Percentiles rank a stretch among this genome's conserved stretches.
phyloP scores from a whole-genome alignment of 305 asterid genomes.

The Fraxinus greggii region DNA sequence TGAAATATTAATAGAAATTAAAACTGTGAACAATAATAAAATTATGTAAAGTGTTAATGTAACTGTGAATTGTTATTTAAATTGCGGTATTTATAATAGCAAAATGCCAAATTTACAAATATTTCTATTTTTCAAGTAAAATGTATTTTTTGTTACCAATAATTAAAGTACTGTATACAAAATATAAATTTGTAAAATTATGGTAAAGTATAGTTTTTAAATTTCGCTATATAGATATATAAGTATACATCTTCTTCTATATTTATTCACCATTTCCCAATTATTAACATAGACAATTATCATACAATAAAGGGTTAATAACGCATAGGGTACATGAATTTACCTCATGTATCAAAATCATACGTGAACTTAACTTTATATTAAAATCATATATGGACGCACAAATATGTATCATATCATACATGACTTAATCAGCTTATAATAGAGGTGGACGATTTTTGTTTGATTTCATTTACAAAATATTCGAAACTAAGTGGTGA shows the following conservation, averaged over 20 bases:
- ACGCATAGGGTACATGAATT: too few species aligned
- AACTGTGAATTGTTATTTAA: too few species aligned
- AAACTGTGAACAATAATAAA: too few species aligned
- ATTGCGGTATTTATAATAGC: background rate
- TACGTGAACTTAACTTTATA: too few species aligned
- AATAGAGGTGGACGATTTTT: background rate
- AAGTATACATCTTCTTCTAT: background rate
- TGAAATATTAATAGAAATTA: too few species aligned
- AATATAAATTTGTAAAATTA: too few species aligned
- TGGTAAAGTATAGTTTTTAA: too few species aligned
- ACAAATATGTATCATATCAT: background rate
- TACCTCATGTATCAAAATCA: background rate
- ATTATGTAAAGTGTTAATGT: too few species aligned
- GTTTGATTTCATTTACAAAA: too few species aligned
- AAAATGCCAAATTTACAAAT: background rate
- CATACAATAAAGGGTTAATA: background rate
- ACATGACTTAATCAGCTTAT: too few species aligned
- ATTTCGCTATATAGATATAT: too few species aligned
- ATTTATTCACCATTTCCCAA: background rate
- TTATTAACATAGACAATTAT: background rate
- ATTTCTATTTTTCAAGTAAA: background rate
- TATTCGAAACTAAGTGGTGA: background rate
- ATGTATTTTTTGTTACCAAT: too few species aligned
- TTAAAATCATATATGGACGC: background rate
- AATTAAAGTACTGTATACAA: background rate